Evolutionary conservation across 2,329 filamentous ascomycete species (phyloP).

Genomic region (Atkinsonella hypoxylon): DNA sequence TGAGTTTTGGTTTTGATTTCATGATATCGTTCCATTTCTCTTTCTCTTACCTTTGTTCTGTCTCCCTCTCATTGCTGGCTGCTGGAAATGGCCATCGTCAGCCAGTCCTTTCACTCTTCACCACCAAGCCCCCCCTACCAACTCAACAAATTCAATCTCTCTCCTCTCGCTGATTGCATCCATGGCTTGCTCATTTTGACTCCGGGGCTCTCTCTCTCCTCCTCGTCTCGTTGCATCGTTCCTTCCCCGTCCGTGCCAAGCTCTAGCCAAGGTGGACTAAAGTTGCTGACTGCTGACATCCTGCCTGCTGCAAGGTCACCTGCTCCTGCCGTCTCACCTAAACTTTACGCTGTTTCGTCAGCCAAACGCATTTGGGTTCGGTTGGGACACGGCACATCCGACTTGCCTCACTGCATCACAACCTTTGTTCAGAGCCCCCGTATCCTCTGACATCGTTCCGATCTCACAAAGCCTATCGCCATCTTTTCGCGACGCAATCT

Average conservation of each 20-base stretch:
- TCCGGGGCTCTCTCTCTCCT: neutral
- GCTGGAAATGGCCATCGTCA: neutral
- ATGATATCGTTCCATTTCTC: neutral
- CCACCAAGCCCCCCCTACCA: neutral
- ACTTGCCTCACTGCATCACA: slow-evolving; percentile 4
- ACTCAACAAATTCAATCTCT: neutral
- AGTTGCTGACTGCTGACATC: no score
- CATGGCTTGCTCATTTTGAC: neutral
- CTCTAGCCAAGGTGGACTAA: no score
- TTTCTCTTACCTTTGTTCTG: neutral
- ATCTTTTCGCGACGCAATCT: neutral
- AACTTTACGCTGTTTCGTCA: slow-evolving; percentile 2
- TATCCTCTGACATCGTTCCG: neutral
- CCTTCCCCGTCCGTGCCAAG: neutral
- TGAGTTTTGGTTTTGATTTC: neutral
- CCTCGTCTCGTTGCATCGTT: neutral
- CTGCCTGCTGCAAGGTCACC: slow-evolving; percentile 1
- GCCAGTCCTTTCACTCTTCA: neutral
- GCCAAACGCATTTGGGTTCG: slow-evolving; percentile 5
- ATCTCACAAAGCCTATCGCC: neutral
- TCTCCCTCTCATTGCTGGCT: neutral
- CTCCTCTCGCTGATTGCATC: neutral
- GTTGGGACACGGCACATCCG: slow-evolving; percentile 7
- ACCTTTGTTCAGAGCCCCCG: neutral
- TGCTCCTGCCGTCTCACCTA: slow-evolving; percentile 3